Base-by-base conservation (phyloP, 2,329 filamentous ascomycete genomes). In the Curvularia eragrostidis region DNA sequence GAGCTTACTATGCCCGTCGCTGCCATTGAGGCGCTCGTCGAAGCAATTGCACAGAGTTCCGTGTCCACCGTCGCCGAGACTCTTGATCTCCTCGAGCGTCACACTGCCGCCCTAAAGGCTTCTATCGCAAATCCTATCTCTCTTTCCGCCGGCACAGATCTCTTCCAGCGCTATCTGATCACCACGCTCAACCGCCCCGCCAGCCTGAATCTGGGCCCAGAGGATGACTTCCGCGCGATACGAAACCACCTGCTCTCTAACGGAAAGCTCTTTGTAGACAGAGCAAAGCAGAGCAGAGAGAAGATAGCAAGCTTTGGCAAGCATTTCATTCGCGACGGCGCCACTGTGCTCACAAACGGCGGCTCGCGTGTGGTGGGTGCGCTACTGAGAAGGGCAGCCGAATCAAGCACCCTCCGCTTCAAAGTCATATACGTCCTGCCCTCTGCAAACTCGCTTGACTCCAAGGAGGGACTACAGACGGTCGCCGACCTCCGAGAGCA, bases 1-100 rank as follows among this genome's bases (percentile, higher is more conserved):
- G 91, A 96, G 61, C 85, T 98, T 52, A 97, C 94, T 34, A 97
- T 97, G 87, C 93, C 95, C 62, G 91, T 99, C 54, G 95, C 95
- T 19, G 93, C 93, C 58, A 97, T 97, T 74, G 91, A 96, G 80
- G 89, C 93, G 26, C 85, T 99, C 58, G 95, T 98, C 66, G 87
- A 90, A 72, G 89, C 95, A 59, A 90, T 98, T 58, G 89, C 89
- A 72, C 85, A 90, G 63, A 90, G 89, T 44, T 88, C 89, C 61
- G 89, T 92, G 6, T 90, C 89, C 21, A 99, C 95, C 56, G 91
- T 97, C 69, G 94, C 90, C 79, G 95, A 99, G 81, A 97, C 94
- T 34, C 89, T 98, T 74, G 89, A 94, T 68, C 87, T 93, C 44
- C 86, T 98, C 62, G 88, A 89, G 71, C 86, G 84, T 46, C 89